Conservation (phyloP, 2,329 filamentous ascomycete genomes). For the Diatrype stigma region DNA sequence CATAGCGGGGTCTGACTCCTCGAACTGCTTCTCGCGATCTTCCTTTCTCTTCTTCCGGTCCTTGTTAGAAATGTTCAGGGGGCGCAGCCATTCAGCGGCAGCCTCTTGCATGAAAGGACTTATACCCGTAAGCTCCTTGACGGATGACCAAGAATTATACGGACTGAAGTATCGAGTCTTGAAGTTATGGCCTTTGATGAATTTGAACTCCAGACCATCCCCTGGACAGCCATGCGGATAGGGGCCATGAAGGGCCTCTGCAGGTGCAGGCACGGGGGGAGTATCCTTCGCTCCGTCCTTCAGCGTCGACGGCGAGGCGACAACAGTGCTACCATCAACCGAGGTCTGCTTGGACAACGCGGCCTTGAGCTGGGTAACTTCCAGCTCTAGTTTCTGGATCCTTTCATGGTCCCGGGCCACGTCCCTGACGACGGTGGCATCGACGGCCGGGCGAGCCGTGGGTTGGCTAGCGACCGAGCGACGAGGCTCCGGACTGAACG, state of each 20-base stretch:
- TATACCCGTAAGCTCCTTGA: slow-evolving; percentile 51
- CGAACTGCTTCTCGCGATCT: slow-evolving; percentile 47
- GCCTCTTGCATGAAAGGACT: slow-evolving; percentile 60
- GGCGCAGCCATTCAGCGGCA: slow-evolving; percentile 57
- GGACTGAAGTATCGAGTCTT: slow-evolving; percentile 58
- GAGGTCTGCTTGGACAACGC: slow-evolving; percentile 44
- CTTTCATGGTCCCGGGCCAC: slow-evolving; percentile 49
- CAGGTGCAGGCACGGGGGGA: slow-evolving; percentile 34
- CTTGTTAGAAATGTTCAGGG: slow-evolving; percentile 53
- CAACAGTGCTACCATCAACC: slow-evolving; percentile 49
- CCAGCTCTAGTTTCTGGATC: slow-evolving; percentile 55
- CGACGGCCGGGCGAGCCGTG: slow-evolving; percentile 30
- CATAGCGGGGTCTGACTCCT: slow-evolving; percentile 43
- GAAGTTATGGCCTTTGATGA: slow-evolving; percentile 56
- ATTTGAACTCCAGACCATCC: slow-evolving; percentile 44
- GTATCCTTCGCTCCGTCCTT: slow-evolving; percentile 38
- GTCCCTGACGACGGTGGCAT: slow-evolving; percentile 34
- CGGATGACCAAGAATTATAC: slow-evolving; percentile 57
- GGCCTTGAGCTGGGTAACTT: slow-evolving; percentile 53
- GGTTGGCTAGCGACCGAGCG: slow-evolving; percentile 25
- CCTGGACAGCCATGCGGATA: slow-evolving; percentile 29
- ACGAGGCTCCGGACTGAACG: slow-evolving; percentile 30
- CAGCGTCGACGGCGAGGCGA: slow-evolving; percentile 40
- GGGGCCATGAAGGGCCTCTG: slow-evolving; percentile 28
- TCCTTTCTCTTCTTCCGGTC: slow-evolving; percentile 50